Evolutionary conservation across 1,139 yeast genomes (phyloP).

Genomic region (Diutina scorzettiae): DNA sequence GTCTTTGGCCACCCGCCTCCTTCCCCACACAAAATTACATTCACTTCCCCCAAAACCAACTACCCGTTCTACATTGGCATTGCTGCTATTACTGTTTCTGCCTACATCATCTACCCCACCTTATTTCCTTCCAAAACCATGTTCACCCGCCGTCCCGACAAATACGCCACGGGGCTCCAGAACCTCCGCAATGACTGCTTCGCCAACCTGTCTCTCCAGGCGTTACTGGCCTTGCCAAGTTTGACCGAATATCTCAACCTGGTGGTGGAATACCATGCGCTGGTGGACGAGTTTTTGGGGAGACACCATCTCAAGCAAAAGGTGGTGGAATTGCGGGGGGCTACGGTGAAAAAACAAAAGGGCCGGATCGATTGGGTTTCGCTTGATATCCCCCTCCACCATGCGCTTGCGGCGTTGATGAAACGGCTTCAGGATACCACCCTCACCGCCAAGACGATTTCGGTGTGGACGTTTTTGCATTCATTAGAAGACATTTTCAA

Average conservation of each 20-base stretch:
- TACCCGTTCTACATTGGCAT: neutral
- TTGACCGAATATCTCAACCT: conserved; percentile 50
- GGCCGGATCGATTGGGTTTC: conserved; percentile 2
- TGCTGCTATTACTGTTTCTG: neutral
- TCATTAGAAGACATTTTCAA: conserved; percentile 68
- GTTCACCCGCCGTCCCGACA: conserved; percentile 54
- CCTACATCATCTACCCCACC: conserved; percentile 13
- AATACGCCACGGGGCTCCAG: conserved; percentile 68
- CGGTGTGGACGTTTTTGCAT: conserved; percentile 71
- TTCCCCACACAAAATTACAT: neutral
- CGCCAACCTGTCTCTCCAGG: conserved; percentile 86
- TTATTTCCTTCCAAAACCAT: conserved; percentile 13
- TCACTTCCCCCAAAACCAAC: neutral
- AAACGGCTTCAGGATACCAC: conserved; percentile 54
- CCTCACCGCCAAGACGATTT: conserved; percentile 38
- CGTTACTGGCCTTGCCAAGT: conserved; percentile 59
- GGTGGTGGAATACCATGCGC: conserved; percentile 17
- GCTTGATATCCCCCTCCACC: conserved; percentile 39
- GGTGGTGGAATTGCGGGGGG: conserved; percentile 9
- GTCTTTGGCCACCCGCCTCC: neutral
- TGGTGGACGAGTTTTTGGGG: conserved; percentile 19
- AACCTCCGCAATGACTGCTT: conserved; percentile 84
- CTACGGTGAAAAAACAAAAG: neutral
- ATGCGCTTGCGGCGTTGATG: conserved; percentile 43
- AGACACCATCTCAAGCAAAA: conserved; percentile 14